These are phyloP conservation scores for Hydrangea macrophylla DNA, from an alignment of 148 eudicot genomes.

Conservation along the genomic window DNA sequence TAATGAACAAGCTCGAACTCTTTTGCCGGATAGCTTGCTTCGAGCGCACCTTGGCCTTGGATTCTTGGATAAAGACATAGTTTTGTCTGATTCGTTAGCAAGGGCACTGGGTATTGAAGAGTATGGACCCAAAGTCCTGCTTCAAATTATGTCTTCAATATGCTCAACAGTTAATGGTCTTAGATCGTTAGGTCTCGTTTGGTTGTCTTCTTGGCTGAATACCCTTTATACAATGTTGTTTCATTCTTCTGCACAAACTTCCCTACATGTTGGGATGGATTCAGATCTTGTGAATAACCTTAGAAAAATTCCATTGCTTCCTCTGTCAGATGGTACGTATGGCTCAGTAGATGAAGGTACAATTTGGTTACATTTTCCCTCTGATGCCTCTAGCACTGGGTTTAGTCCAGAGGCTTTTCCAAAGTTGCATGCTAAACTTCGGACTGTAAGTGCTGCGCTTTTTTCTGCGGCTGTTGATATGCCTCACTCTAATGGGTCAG, in stretches of 20 bases:
- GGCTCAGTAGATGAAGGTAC: constrained; percentile 65
- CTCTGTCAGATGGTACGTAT: constrained; percentile 77
- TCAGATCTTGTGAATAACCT: constrained; percentile 44
- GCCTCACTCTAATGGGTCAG: constrained; percentile 19
- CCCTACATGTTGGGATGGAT: constrained; percentile 32
- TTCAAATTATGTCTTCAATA: constrained; percentile 62
- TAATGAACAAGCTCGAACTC: constrained; percentile 58
- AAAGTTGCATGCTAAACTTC: constrained; percentile 55
- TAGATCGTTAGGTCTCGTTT: constrained; percentile 56
- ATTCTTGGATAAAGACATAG: constrained; percentile 58
- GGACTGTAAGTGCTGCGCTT: constrained; percentile 65
- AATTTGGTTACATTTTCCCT: constrained; percentile 83
- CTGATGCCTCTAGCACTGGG: constrained; percentile 36
- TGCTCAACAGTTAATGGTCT: constrained; percentile 51
- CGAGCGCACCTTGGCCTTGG: constrained; percentile 78
- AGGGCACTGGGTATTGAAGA: constrained; percentile 76
- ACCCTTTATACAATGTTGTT: constrained; percentile 51
- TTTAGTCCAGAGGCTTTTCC: constrained; percentile 53
- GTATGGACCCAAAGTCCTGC: constrained; percentile 71
- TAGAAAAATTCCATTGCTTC: constrained; percentile 68
- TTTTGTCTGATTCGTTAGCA: constrained; percentile 70
- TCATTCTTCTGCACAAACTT: constrained; percentile 35
- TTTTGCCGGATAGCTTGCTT: constrained; percentile 63
- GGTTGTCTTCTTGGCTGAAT: constrained; percentile 72
- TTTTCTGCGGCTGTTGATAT: constrained; percentile 35